Percentiles rank a stretch among this genome's conserved stretches.
phyloP scores from a whole-genome alignment of 257 asterid species.

The Solanum megistacrolobum region DNA sequence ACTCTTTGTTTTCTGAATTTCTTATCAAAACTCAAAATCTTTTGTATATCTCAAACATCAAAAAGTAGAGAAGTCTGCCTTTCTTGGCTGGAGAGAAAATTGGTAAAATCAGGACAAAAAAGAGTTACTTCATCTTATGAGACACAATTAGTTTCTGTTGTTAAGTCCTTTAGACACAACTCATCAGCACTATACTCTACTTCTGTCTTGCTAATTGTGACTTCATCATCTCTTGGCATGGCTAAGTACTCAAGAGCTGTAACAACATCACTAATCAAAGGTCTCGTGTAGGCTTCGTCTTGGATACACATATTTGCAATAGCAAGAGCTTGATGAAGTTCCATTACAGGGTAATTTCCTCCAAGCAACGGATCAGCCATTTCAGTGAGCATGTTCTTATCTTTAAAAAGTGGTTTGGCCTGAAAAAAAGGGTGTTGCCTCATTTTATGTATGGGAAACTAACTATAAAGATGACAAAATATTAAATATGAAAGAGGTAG shows the following conservation, averaged over 20 bases:
- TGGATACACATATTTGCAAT: constrained; percentile 43
- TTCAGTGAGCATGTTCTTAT: constrained; percentile 12
- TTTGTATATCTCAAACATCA: neutral
- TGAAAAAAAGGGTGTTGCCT: neutral
- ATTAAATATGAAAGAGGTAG: neutral
- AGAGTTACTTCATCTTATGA: neutral
- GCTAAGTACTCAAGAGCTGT: constrained; percentile 39
- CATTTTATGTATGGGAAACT: neutral
- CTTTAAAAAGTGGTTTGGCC: constrained; percentile 34
- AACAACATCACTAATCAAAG: constrained; percentile 32
- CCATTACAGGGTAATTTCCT: constrained; percentile 22
- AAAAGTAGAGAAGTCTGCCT: neutral
- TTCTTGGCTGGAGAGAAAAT: neutral
- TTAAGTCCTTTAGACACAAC: neutral
- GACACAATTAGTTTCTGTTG: neutral
- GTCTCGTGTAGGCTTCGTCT: constrained; percentile 34
- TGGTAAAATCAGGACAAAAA: neutral
- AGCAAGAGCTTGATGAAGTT: constrained; percentile 30
- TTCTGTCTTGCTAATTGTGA: constrained; percentile 4
- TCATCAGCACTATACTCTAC: neutral
- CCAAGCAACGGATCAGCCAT: constrained; percentile 33
- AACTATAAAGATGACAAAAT: neutral
- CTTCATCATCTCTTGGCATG: constrained; percentile 3
- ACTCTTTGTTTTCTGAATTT: neutral
- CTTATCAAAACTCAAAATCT: neutral